Conservation (phyloP, 352 stramenopile species). For the Phytophthora multivora region DNA sequence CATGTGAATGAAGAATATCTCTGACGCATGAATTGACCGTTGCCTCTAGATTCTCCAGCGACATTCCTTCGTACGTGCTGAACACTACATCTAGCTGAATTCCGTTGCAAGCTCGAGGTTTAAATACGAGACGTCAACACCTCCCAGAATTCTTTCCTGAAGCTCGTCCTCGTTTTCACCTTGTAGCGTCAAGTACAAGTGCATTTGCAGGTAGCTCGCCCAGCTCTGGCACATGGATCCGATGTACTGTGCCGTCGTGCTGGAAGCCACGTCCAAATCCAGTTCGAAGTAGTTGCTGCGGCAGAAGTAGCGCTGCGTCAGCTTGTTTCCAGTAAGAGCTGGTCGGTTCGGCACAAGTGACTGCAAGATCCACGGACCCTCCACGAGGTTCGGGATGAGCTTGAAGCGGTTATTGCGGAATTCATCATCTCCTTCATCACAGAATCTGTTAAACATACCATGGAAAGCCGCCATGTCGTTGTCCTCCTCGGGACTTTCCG, state of each 20-base stretch:
- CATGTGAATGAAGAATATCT: constrained; percentile 3
- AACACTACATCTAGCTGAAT: constrained; percentile 29
- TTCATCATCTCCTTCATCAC: constrained; percentile 42
- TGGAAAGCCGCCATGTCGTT: constrained; percentile 50
- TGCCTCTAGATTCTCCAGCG: constrained; percentile 21
- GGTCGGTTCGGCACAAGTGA: constrained; percentile 83
- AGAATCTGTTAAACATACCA: constrained; percentile 62
- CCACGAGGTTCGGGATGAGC: constrained; percentile 86
- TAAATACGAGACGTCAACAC: constrained; percentile 62
- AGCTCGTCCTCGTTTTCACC: constrained; percentile 71
- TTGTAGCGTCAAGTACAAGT: constrained; percentile 84
- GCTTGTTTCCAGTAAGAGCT: constrained; percentile 83
- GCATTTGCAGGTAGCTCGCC: constrained; percentile 71
- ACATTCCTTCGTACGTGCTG: constrained; percentile 3
- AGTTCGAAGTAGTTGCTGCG: constrained; percentile 86
- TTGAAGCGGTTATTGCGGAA: constrained; percentile 88
- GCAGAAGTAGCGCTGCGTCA: constrained; percentile 87
- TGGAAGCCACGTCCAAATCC: constrained; percentile 85
- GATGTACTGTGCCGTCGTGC: constrained; percentile 76
- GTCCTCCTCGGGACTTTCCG: constrained; percentile 4
- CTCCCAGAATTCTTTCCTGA: constrained; percentile 72
- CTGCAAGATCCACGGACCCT: constrained; percentile 86
- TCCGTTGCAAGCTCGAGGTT: constrained; percentile 55
- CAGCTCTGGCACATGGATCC: constrained; percentile 83
- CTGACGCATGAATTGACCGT: constrained; percentile 15